Base-by-base conservation (phyloP, 441 rosid genomes). In the Biscutella laevigata region DNA sequence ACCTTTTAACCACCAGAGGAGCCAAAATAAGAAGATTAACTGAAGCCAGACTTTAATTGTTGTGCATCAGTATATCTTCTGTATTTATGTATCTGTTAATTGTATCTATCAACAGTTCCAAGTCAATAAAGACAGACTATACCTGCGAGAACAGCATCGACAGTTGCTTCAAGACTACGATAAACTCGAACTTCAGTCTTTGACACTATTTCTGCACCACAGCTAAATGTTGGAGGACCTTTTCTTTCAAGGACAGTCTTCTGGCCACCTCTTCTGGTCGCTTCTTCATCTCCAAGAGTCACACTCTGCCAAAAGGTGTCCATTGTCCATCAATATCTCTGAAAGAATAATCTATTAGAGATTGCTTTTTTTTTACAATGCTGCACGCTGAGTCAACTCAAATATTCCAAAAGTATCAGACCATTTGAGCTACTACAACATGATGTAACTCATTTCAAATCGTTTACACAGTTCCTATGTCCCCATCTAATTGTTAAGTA, bases 271-370 rank as follows among this genome's bases (percentile, higher is more conserved):
- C 94, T 78, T 51, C 91, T 55, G 49, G 81, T 83, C 21, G 96
- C 94, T 75, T 85, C 94, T 57, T 85, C 95, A 55, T 87, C 96
- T 55, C 96, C 96, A 38, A 85, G 69, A 20, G 96, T 91, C 45
- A 85, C 98, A 70, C 85, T 87, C 90, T 81, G 68, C 33, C 57
- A 59, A 68, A 47, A 26, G 32, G 27, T 1, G 20, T 17, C 20
- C 20, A 17, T 3, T 32, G 9, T 46, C 37, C 14, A 39, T 66
- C 14, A 66, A 33, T 46, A 37, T 40, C 37, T 53, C 30, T 53
- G 43, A 52, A 45, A 37, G 5, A 22, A 8, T 26, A 43, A 9
- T 8, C 17, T 36, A 22, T 3, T 8, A 35, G 6, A 32, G 27
- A 32, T 48, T 24, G 6, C 37, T 47, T 1, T 16, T 47, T 1